A percentile compares a stretch with the other conserved stretches of the same genome.
phyloP scores from a whole-genome alignment of 2,329 filamentous ascomycete species.

The Emmonsiellopsis sp. region DNA sequence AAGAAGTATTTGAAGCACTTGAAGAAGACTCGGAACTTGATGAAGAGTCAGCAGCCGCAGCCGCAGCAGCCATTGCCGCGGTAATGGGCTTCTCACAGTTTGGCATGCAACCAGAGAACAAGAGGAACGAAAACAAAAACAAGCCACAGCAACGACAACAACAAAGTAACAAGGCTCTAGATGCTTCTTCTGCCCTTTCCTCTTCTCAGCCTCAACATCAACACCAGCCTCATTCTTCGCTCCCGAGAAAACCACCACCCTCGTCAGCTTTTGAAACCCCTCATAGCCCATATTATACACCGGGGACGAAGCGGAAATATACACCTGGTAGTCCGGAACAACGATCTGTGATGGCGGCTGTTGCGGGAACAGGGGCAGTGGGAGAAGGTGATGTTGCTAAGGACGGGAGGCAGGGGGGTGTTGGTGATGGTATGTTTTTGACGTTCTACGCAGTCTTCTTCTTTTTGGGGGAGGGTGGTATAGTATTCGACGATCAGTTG shows the following conservation, averaged over 20 bases:
- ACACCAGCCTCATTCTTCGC: background rate
- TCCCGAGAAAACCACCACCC: background rate
- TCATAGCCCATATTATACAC: background rate
- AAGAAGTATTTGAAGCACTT: too few relatives aligned
- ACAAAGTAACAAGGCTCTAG: background rate
- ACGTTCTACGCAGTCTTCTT: too few relatives aligned
- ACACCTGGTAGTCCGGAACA: background rate
- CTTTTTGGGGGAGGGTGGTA: too few relatives aligned
- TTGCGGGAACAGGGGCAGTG: background rate
- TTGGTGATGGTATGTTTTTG: background rate
- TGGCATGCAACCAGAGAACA: conserved; percentile 10
- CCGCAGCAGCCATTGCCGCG: background rate
- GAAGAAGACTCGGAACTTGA: too few relatives aligned
- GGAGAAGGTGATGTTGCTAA: background rate
- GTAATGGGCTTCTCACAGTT: conserved; percentile 3
- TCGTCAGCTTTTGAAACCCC: too few relatives aligned
- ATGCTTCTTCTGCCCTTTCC: background rate
- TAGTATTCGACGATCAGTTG: too few relatives aligned
- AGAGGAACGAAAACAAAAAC: background rate
- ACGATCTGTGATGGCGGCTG: background rate
- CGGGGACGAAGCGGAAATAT: background rate
- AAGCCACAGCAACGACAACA: background rate
- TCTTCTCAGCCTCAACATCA: background rate
- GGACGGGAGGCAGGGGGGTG: background rate
- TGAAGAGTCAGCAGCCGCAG: too few relatives aligned